Percentiles rank a stretch among this genome's conserved stretches.
phyloP scores from a whole-genome alignment of 768 basidiomycete genomes.

The Auricularia cornea region DNA sequence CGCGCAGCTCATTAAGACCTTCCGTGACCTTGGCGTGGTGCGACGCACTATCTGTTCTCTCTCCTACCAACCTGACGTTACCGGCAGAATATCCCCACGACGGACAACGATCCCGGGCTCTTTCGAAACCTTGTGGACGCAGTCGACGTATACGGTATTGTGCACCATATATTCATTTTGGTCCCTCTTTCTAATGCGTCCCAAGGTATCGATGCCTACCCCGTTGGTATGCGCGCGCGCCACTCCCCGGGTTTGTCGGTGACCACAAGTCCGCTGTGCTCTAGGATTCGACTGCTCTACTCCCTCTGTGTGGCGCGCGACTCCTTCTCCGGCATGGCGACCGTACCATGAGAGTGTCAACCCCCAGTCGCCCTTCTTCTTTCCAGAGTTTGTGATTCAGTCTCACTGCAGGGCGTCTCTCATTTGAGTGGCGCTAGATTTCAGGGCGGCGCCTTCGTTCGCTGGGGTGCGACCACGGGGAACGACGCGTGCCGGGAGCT shows the following conservation, averaged over 20 bases:
- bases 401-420: background rate
- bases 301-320: conserved; percentile 4
- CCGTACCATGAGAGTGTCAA: conserved; percentile 2
- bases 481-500: background rate
- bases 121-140: background rate
- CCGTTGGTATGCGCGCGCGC: background rate
- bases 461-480: background rate
- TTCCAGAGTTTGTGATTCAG: conserved; percentile 9
- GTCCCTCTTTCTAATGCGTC: background rate
- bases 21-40: background rate
- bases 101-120: background rate
- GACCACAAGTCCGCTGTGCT: background rate
- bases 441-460: background rate
- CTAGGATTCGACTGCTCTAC: conserved; percentile 7
- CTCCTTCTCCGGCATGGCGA: conserved; percentile 2
- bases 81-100: background rate
- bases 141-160: background rate
- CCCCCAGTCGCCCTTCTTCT: conserved; percentile 5
- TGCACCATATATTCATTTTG: background rate
- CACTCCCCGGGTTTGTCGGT: background rate
- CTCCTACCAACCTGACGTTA: no score
- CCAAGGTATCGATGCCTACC: background rate
- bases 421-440: background rate
- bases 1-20: background rate
- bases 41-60: no score